Evolutionary conservation across 805 yeast genomes (phyloP), one percentile per base, ranked within the genome.

Genomic region (Spathaspora boniae): DNA sequence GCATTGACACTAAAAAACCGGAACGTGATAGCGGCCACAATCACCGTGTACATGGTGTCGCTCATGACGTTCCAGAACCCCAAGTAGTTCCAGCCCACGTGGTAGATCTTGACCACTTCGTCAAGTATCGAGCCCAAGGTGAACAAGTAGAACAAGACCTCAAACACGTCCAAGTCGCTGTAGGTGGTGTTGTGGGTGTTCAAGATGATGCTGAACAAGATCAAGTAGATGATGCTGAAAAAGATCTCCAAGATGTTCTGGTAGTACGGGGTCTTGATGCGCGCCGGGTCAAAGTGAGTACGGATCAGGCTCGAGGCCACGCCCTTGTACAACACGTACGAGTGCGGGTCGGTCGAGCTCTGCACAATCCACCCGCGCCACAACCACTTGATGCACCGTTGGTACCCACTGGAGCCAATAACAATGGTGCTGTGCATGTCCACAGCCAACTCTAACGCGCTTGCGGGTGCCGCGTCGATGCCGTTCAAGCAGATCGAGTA

Each of bases 301-400:
- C 59, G 44, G 40, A 84, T 63, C 9, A 69, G 62, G 4, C 78
- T 62, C 16, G 79, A 76, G 1, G 78, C 68, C 9, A 80, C 73
- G 0, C 78, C 78, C 42, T 70, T 73, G 55, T 82, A 86, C 37
- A 80, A 51, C 17, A 76, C 80, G 48, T 82, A 87, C 11, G 79
- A 77, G 16, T 74, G 70, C 5, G 93, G 86, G 51, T 86, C 86
- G 9, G 55, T 57, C 9, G 79, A 75, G 16, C 82, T 74, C 58
- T 86, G 95, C 33, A 84, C 71, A 43, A 87, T 84, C 95, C 95
- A 86, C 19, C 96, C 96, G 38, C 89, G 67, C 96, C 96, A 87
- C 32, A 87, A 58, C 95, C 95, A 87, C 46, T 81, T 78, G 50
- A 86, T 72, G 61, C 95, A 86, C 36, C 95, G 65, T 58, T 87